Evolutionary conservation across 805 yeast species (phyloP), one percentile per base, ranked within the genome.

Genomic region (Lipomyces starkeyi): DNA sequence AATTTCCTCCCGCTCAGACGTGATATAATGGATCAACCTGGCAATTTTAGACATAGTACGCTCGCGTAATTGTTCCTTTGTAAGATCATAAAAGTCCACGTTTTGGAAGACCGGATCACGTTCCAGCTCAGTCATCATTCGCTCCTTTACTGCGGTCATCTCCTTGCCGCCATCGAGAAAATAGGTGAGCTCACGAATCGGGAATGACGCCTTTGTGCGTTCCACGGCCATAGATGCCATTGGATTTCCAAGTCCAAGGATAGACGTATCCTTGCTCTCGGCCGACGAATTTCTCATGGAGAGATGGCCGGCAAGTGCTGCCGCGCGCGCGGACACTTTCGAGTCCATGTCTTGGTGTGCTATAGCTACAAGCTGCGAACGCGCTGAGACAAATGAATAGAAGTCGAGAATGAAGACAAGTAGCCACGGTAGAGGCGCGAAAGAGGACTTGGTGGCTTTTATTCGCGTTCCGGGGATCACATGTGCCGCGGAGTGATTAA

Each of bases 101-200:
- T 80, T 79, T 61, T 80, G 76, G 73, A 86, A 81, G 53, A 83
- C 78, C 40, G 88, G 88, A 75, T 86, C 88, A 63, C 88, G 80
- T 78, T 86, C 88, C 78, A 86, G 78, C 74, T 80, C 82, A 67
- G 76, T 78, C 71, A 79, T 72, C 69, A 84, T 75, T 58, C 72
- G 67, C 73, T 82, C 84, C 68, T 78, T 73, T 58, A 74, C 70
- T 53, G 77, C 82, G 37, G 86, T 80, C 64, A 77, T 74, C 53
- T 78, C 77, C 70, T 76, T 69, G 57, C 82, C 79, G 56, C 85
- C 85, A 60, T 81, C 83, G 65, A 83, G 73, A 74, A 80, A 83
- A 73, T 80, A 74, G 67, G 83, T 82, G 77, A 83, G 71, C 55
- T 78, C 78, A 37, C 80, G 75, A 54, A 75, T 71, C 53, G 78